Evolutionary conservation across 2,329 filamentous ascomycete species (phyloP).

Genomic region (Penicillium concentricum): DNA sequence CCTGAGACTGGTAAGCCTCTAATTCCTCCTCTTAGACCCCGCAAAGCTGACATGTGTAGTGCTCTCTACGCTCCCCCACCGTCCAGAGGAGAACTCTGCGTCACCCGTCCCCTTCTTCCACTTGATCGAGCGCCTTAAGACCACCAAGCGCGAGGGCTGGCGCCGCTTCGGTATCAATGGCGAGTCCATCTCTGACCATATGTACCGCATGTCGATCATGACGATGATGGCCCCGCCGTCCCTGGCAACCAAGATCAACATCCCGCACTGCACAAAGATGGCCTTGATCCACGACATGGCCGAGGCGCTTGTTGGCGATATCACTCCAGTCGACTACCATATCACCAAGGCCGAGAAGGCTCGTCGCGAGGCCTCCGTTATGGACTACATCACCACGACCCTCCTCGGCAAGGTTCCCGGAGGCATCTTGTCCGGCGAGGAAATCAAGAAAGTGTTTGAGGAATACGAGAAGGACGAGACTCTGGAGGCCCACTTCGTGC

Average conservation of each 20-base stretch:
- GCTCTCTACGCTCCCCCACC: conserved; percentile 62
- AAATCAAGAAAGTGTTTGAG: conserved; percentile 81
- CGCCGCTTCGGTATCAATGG: conserved; percentile 78
- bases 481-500: conserved; percentile 81
- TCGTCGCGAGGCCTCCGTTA: conserved; percentile 79
- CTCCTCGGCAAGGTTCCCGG: conserved; percentile 74
- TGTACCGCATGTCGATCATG: conserved; percentile 99
- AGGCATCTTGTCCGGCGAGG: conserved; percentile 61
- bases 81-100: conserved; percentile 58
- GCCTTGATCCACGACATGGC: conserved; percentile 97
- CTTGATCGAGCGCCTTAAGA: conserved; percentile 89
- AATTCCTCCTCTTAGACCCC: not conserved
- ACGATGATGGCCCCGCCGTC: conserved; percentile 83
- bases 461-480: conserved; percentile 92
- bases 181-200: conserved; percentile 96
- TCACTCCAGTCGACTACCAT: conserved; percentile 80
- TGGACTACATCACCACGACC: conserved; percentile 79
- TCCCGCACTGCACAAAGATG: conserved; percentile 88
- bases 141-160: conserved; percentile 95
- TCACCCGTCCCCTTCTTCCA: conserved; percentile 93
- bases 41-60: conserved; percentile 45
- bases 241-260: conserved; percentile 69
- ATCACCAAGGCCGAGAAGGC: conserved; percentile 85
- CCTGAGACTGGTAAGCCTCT: conserved; percentile 34
- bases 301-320: conserved; percentile 90